Evolutionary conservation across 2,329 filamentous ascomycete genomes (phyloP).

Genomic region (Fusarium anthophilum): DNA sequence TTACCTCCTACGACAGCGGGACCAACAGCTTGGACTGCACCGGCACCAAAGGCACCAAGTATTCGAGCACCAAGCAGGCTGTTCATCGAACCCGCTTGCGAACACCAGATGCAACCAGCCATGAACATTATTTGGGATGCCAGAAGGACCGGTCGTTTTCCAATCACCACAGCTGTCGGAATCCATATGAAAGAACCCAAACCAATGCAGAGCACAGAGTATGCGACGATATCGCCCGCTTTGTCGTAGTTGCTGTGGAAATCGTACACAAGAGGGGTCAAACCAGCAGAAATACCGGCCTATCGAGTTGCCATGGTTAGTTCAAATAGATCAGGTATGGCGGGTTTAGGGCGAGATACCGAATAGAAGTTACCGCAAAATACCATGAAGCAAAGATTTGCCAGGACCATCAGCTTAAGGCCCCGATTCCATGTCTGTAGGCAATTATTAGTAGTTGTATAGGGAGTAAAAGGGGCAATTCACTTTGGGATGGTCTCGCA

Average conservation of each 20-base stretch:
- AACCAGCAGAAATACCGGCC: not conserved
- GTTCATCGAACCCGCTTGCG: not conserved
- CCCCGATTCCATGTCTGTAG: not conserved
- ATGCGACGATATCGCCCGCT: not conserved
- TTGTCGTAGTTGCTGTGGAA: not conserved
- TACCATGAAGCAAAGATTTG: not conserved
- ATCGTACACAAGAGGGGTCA: not conserved
- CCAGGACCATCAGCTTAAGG: not conserved
- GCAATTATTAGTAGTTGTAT: not conserved
- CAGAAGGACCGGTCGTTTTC: not conserved
- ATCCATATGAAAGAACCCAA: not conserved
- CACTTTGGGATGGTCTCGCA: not conserved
- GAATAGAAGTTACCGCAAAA: not conserved
- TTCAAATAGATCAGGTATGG: accelerated
- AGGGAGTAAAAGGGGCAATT: not conserved
- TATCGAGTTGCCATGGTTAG: not conserved
- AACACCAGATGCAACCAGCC: not conserved
- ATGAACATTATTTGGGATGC: not conserved
- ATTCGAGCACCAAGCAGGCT: not conserved
- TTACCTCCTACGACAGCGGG: not conserved
- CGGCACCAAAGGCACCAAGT: not conserved
- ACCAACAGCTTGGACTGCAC: not conserved
- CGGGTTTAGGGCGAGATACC: not conserved
- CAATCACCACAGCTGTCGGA: not conserved
- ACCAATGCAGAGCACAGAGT: not conserved